Percentiles rank a stretch among this genome's conserved stretches.
These are phyloP conservation scores for Rhizopogon hawkerae DNA, from an alignment of 1,284 basidiomycete species.

Conservation along the genomic window DNA sequence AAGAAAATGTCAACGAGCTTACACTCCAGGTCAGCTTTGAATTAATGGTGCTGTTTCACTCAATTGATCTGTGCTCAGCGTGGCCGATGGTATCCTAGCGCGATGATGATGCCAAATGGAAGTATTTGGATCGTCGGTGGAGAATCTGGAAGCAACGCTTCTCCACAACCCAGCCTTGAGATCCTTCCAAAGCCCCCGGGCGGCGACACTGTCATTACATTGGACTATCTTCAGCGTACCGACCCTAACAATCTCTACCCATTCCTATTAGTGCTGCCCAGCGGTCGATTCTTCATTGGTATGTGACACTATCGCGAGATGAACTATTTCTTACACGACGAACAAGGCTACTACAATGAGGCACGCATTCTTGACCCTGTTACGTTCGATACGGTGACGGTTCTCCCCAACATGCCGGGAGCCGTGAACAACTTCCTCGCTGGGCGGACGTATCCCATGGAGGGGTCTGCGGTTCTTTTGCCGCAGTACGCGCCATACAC, in stretches of 20 bases:
- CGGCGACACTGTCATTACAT: slow-evolving; percentile 32
- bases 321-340: background rate
- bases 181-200: slow-evolving; percentile 41
- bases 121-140: slow-evolving; percentile 66
- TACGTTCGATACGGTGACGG: slow-evolving; percentile 50
- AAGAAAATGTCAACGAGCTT: slow-evolving; percentile 38
- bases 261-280: slow-evolving; percentile 63
- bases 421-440: slow-evolving; percentile 65
- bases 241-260: slow-evolving; percentile 73
- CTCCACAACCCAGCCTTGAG: slow-evolving; percentile 58
- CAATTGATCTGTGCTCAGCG: slow-evolving; percentile 29
- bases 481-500: slow-evolving; percentile 66
- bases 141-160: slow-evolving; percentile 60
- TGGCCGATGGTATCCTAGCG: slow-evolving; percentile 67
- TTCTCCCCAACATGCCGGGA: slow-evolving; percentile 65
- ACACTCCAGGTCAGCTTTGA: slow-evolving; percentile 33
- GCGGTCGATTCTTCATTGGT: slow-evolving; percentile 59
- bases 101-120: slow-evolving; percentile 58
- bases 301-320: slow-evolving; percentile 12
- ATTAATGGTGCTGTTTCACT: slow-evolving; percentile 1
- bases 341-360: slow-evolving; percentile 65
- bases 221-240: slow-evolving; percentile 47
- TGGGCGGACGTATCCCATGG: slow-evolving; percentile 72
- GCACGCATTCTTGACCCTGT: slow-evolving; percentile 63
- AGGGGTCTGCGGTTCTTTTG: slow-evolving; percentile 60